Evolutionary conservation across 2,329 filamentous ascomycete species (phyloP).

Genomic region (Aspergillus arachidicola): DNA sequence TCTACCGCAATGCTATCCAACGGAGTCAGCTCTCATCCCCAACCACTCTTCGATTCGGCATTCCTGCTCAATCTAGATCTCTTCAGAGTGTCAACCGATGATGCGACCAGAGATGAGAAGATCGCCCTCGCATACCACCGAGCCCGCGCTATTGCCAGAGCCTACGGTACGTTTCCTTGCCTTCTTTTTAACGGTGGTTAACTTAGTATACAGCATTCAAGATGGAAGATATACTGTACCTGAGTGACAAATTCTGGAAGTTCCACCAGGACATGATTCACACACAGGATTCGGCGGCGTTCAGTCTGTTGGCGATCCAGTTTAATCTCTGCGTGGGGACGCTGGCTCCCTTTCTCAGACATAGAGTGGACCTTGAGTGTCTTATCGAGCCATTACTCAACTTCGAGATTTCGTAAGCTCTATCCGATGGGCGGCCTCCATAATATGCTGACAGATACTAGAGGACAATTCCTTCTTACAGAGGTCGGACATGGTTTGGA

Average conservation of each 20-base stretch:
- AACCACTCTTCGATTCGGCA: background rate
- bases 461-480: slow-evolving; percentile 40
- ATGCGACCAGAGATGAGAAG: background rate
- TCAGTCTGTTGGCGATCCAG: slow-evolving; percentile 21
- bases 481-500: slow-evolving; percentile 45
- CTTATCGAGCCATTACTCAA: slow-evolving; percentile 20
- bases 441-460: background rate
- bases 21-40: too few species aligned
- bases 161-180: background rate
- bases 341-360: slow-evolving; percentile 17
- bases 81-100: slow-evolving; percentile 1
- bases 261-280: slow-evolving; percentile 6
- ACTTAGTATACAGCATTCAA: background rate
- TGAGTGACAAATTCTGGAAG: slow-evolving; percentile 8
- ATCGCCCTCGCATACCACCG: slow-evolving; percentile 9
- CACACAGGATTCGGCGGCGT: slow-evolving; percentile 1
- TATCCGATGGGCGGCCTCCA: background rate
- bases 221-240: background rate
- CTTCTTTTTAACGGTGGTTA: background rate
- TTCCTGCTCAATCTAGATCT: background rate
- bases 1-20: too few species aligned
- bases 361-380: slow-evolving; percentile 17
- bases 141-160: slow-evolving; percentile 7
- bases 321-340: slow-evolving; percentile 25
- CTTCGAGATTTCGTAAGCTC: slow-evolving; percentile 24